phyloP scores from a whole-genome alignment of 257 asterid species.

The Cordia subcordata region DNA sequence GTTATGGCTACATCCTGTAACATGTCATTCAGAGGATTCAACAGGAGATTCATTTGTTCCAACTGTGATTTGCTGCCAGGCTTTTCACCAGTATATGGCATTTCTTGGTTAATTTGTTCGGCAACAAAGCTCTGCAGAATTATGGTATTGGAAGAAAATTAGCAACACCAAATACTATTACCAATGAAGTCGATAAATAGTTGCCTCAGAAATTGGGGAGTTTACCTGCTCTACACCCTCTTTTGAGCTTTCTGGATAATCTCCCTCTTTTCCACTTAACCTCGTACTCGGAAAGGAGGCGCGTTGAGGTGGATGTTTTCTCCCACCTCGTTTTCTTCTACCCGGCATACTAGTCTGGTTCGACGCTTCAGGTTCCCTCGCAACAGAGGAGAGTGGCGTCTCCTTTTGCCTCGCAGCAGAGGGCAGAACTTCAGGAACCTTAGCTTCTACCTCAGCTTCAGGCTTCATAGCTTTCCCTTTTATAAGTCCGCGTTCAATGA shows the following conservation, averaged over 20 bases:
- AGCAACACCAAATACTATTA: not conserved
- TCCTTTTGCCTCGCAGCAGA: conserved; percentile 7
- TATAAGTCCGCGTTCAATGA: conserved; percentile 3
- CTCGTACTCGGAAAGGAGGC: not conserved
- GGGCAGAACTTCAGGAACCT: not conserved
- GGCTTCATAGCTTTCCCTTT: not conserved
- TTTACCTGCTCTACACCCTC: not conserved
- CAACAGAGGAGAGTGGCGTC: conserved; percentile 17
- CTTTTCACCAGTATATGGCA: not conserved
- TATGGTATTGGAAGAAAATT: not conserved
- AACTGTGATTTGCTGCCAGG: not conserved
- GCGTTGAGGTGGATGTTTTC: conserved; percentile 1
- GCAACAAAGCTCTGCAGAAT: not conserved
- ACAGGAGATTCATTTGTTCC: conserved; percentile 2
- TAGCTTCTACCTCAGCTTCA: not conserved
- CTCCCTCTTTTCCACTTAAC: not conserved
- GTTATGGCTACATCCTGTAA: not conserved
- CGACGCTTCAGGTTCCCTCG: not conserved
- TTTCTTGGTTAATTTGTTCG: conserved; percentile 1
- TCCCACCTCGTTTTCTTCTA: conserved; percentile 4
- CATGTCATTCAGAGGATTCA: conserved; percentile 6
- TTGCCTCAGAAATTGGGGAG: not conserved
- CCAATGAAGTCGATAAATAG: not conserved
- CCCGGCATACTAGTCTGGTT: not conserved
- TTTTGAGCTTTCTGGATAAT: not conserved